phyloP scores from a whole-genome alignment of 192 early-diverging fungal genomes.

The Mortierella claussenii region DNA sequence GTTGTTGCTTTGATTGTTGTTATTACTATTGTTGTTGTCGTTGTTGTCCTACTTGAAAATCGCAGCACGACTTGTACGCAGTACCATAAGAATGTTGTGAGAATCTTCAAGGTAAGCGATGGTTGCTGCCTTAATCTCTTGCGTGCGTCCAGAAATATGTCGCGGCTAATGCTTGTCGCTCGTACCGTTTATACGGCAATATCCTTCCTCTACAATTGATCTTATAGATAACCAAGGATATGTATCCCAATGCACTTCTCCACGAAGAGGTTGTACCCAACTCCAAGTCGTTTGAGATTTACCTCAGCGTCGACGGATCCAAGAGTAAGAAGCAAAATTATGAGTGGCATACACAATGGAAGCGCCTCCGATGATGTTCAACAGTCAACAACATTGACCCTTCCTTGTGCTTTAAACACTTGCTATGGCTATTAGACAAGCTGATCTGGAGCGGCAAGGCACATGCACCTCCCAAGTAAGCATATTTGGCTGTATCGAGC shows the following conservation, averaged over 20 bases:
- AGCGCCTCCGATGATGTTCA: too few species aligned
- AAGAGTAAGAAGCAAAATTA: too few species aligned
- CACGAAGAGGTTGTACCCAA: constrained; percentile 30
- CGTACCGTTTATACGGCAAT: neutral
- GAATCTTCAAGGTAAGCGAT: constrained; percentile 18
- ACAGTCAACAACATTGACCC: neutral
- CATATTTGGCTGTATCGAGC: too few species aligned
- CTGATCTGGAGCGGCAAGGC: constrained; percentile 48
- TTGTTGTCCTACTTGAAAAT: too few species aligned
- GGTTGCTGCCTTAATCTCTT: too few species aligned
- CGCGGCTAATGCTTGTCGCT: neutral
- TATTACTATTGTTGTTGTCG: too few species aligned
- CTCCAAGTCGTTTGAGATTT: constrained; percentile 46
- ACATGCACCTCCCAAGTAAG: constrained; percentile 44
- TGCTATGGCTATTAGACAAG: constrained; percentile 17
- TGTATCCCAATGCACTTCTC: constrained; percentile 20
- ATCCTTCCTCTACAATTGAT: neutral
- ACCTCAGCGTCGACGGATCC: constrained; percentile 20
- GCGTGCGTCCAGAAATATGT: too few species aligned
- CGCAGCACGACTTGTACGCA: constrained; percentile 37
- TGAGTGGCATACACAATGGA: too few species aligned
- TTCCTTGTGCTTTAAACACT: neutral
- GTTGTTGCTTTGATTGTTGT: too few species aligned
- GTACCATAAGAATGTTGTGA: constrained; percentile 18
- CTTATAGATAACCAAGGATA: constrained; percentile 7